phyloP scores from a whole-genome alignment of 345 rosid species.

The Garcia nutans region DNA sequence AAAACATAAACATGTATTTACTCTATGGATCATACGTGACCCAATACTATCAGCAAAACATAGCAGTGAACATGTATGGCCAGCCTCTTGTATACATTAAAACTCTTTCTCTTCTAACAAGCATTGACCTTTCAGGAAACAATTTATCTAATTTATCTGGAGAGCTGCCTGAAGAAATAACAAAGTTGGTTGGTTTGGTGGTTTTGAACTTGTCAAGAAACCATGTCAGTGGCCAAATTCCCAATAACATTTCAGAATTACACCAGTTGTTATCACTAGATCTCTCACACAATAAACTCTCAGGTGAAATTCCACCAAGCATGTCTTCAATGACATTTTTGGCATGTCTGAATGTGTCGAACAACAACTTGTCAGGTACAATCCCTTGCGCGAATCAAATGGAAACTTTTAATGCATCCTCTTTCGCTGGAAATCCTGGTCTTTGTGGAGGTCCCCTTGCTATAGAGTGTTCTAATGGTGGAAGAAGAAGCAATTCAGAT shows the following conservation, averaged over 20 bases:
- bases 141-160: slow-evolving; percentile 32
- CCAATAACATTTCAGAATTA: slow-evolving; percentile 34
- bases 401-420: slow-evolving; percentile 35
- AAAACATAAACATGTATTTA: slow-evolving; percentile 25
- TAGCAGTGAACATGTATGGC: slow-evolving; percentile 22
- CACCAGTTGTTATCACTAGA: slow-evolving; percentile 43
- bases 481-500: not conserved
- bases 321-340: slow-evolving; percentile 35
- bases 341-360: slow-evolving; percentile 35
- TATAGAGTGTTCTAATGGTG: slow-evolving; percentile 22
- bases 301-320: slow-evolving; percentile 42
- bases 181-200: slow-evolving; percentile 33
- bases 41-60: slow-evolving; percentile 39
- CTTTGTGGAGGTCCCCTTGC: slow-evolving; percentile 44
- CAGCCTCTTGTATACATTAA: slow-evolving; percentile 33
- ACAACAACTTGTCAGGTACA: slow-evolving; percentile 35
- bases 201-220: slow-evolving; percentile 43
- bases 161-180: slow-evolving; percentile 35
- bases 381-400: slow-evolving; percentile 37
- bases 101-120: slow-evolving; percentile 42
- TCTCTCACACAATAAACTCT: slow-evolving; percentile 43
- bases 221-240: slow-evolving; percentile 30
- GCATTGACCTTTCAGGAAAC: slow-evolving; percentile 45
- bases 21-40: slow-evolving; percentile 31
- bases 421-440: slow-evolving; percentile 38